A percentile compares a stretch with the other conserved stretches of the same genome.
Conservation (phyloP, 140 eudicot genomes). For the Cichorium intybus region DNA sequence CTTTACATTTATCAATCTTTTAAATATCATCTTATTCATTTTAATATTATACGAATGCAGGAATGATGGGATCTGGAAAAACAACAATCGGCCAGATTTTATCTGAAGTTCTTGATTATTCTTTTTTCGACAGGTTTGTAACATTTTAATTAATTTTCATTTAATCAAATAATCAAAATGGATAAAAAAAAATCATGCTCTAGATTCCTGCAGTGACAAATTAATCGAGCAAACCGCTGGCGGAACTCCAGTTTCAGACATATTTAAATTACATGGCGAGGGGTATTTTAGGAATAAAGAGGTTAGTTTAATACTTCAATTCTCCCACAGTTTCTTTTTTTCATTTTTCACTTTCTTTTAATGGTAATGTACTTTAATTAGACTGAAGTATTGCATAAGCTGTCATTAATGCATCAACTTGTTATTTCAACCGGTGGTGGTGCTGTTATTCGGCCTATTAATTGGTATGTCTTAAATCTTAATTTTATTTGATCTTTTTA, state of each 20-base stretch:
- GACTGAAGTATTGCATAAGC: slow-evolving; percentile 70
- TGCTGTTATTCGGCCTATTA: slow-evolving; percentile 87
- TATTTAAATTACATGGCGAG: slow-evolving; percentile 80
- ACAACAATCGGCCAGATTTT: slow-evolving; percentile 87
- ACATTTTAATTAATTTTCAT: slow-evolving; percentile 12
- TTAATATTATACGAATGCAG: slow-evolving; percentile 40
- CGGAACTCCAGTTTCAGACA: slow-evolving; percentile 75
- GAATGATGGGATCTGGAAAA: slow-evolving; percentile 99
- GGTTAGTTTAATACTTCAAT: slow-evolving; percentile 39
- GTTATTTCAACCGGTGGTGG: slow-evolving; percentile 98
- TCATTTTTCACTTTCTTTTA: background rate
- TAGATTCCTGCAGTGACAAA: slow-evolving; percentile 62
- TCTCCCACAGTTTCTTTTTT: background rate
- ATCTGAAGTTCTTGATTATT: slow-evolving; percentile 72
- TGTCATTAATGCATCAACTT: slow-evolving; percentile 52
- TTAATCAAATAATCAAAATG: background rate
- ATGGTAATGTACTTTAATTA: slow-evolving; percentile 21
- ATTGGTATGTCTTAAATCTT: slow-evolving; percentile 72
- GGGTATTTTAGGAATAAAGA: slow-evolving; percentile 81
- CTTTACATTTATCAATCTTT: background rate
- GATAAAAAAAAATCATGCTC: slow-evolving; percentile 10
- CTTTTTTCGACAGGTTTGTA: slow-evolving; percentile 83
- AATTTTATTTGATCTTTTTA: background rate
- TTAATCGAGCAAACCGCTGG: slow-evolving; percentile 74
- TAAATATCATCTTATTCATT: background rate